Evolutionary conservation across 2,329 filamentous ascomycete species (phyloP), one percentile per base, ranked within the genome.

Genomic region (Cryphonectria nitschkei): DNA sequence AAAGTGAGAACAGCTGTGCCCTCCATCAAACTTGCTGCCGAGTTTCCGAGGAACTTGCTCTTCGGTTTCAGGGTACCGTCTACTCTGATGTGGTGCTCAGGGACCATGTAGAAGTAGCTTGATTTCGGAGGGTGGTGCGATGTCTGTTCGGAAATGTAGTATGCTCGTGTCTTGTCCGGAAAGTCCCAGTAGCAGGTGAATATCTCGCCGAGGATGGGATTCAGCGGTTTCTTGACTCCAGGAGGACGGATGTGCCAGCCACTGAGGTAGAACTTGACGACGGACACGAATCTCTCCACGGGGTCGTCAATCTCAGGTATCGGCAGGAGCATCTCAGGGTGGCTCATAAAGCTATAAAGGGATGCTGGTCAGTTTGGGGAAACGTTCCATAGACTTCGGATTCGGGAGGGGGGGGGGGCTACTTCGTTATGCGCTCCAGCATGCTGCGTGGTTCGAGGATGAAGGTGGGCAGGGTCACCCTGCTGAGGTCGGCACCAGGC

Each of bases 341-440:
- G 96, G 77, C 95, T 97, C 96, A 99, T 99, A 86, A 99, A 99
- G 85, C 95, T 98, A 79, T 69, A 6, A n/a, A 41, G 58, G 41
- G 70, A 60, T 43, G 64, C 26, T 65, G 46, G 50, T 73, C 54
- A 69, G 72, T 58, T 52, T 8, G 14, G 39, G 8, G 32, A 22
- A 26, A 26, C 29, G 32, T 39, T 50, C 43, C 16, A 50, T 26
- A 2, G 46, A 22, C n/a, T 56, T 37, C 46, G 37, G 4, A 56
- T 58, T 65, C 8, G 22, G 54, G 67, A 58, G 37, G 84, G 37
- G 70, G 19, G 14, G 56, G 67, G 62, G 39, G 84, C 75, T 84
- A 97, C 95, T 99, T 99, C 78, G 96, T 99, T 80, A 99, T 99
- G 76, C 96, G 90, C 83, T 99, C 96, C 77, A 99, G 85, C 96